Evolutionary conservation across 192 early-diverging fungal genomes (phyloP).

Genomic region (Coemansia sp.): DNA sequence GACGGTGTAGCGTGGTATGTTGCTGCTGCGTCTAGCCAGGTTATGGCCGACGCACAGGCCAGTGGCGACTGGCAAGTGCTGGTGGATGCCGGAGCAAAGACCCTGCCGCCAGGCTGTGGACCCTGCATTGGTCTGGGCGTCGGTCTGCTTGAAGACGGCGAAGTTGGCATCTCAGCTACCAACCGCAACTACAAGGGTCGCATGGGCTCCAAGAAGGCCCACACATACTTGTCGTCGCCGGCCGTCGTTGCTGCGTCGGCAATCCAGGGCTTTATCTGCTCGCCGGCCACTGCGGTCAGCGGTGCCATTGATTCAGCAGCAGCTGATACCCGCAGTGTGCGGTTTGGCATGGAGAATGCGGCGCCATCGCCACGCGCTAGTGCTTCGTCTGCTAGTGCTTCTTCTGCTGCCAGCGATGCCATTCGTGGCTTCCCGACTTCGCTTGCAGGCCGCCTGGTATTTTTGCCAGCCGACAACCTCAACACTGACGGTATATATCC

Average conservation of each 20-base stretch:
- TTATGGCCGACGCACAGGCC: slow-evolving; percentile 80
- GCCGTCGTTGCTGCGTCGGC: slow-evolving; percentile 96
- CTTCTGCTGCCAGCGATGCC: slow-evolving; percentile 25
- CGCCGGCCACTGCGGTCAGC: slow-evolving; percentile 44
- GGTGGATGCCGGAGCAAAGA: slow-evolving; percentile 83
- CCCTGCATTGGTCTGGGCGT: slow-evolving; percentile 94
- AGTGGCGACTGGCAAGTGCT: slow-evolving; percentile 87
- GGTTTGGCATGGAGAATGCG: slow-evolving; percentile 31
- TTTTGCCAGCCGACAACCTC: slow-evolving; percentile 90
- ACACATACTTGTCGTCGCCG: slow-evolving; percentile 93
- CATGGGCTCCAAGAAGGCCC: slow-evolving; percentile 91
- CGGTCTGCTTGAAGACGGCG: slow-evolving; percentile 91
- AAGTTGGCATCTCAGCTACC: slow-evolving; percentile 98
- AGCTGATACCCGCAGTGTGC: slow-evolving; percentile 17
- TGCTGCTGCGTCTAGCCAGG: slow-evolving; percentile 90
- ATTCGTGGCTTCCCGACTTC: slow-evolving; percentile 71
- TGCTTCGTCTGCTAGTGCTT: slow-evolving; percentile 23
- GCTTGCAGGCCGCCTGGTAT: slow-evolving; percentile 82
- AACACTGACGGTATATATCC: slow-evolving; percentile 99
- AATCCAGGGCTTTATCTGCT: slow-evolving; percentile 79
- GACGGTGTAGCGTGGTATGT: slow-evolving; percentile 89
- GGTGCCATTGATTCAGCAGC: slow-evolving; percentile 14
- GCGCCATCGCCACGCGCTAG: neutral
- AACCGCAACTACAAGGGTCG: slow-evolving; percentile 99
- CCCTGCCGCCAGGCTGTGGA: slow-evolving; percentile 93